Evolutionary conservation across 1,284 basidiomycete genomes (phyloP).

Genomic region (Ganoderma sinense): DNA sequence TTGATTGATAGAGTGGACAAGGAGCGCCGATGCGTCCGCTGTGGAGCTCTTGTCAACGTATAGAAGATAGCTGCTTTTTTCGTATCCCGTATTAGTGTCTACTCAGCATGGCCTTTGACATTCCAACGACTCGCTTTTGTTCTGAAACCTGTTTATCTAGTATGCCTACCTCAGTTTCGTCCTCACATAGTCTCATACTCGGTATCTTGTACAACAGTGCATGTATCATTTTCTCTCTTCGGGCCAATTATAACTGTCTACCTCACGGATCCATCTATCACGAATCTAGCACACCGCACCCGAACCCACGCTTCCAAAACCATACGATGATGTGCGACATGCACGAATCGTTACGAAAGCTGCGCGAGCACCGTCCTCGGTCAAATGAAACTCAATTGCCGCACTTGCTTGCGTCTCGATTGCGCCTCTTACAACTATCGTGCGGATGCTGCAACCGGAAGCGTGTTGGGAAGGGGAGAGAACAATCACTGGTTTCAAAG

Average conservation of each 20-base stretch:
- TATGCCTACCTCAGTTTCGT: background rate
- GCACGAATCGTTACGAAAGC: background rate
- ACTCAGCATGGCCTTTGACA: background rate
- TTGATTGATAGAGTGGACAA: background rate
- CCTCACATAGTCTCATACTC: background rate
- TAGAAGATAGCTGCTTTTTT: background rate
- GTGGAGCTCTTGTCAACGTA: background rate
- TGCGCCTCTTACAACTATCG: background rate
- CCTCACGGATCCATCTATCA: background rate
- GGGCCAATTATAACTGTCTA: background rate
- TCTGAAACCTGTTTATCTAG: background rate
- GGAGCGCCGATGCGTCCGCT: conserved; percentile 1
- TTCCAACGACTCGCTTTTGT: background rate
- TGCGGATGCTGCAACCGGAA: background rate
- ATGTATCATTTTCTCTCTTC: background rate
- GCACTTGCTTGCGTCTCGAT: background rate
- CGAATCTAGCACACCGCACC: background rate
- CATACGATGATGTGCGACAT: background rate
- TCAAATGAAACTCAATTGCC: background rate
- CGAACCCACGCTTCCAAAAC: background rate
- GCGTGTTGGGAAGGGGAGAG: background rate
- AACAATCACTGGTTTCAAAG: background rate
- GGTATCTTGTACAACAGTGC: background rate
- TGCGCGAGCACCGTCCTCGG: background rate
- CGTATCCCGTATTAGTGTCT: background rate